A percentile compares a stretch with the other conserved stretches of the same genome.
phyloP scores from a whole-genome alignment of 2,329 filamentous ascomycete genomes.

The Penicillium fuscoglaucum region DNA sequence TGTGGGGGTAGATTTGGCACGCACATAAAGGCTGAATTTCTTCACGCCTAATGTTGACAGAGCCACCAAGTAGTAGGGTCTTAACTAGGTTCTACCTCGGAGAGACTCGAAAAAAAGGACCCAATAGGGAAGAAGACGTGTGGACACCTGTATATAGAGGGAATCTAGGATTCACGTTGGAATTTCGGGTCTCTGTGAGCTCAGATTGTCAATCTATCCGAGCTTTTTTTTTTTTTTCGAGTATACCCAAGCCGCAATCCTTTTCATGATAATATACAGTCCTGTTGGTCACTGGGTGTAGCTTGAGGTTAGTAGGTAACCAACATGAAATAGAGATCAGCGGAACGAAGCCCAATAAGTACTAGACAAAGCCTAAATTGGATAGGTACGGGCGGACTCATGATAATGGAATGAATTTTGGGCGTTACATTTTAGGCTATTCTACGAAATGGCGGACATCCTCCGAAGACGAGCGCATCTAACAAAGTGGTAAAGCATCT shows the following conservation, averaged over 20 bases:
- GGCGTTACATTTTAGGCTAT: conserved; percentile 13
- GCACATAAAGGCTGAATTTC: background rate
- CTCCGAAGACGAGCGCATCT: background rate
- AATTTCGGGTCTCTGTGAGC: background rate
- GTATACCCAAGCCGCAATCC: background rate
- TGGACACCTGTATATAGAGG: background rate
- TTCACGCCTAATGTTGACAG: background rate
- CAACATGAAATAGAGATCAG: background rate
- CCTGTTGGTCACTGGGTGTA: background rate
- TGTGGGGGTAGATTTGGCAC: conserved; percentile 11
- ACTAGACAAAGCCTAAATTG: background rate
- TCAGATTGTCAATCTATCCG: background rate
- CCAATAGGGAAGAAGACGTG: background rate
- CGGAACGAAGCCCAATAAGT: background rate
- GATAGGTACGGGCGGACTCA: background rate
- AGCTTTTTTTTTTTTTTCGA: background rate
- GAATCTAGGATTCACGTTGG: background rate
- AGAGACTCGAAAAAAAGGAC: background rate
- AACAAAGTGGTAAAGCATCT: background rate
- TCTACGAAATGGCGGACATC: background rate
- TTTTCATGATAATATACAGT: background rate
- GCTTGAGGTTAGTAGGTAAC: background rate
- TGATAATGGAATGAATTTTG: background rate
- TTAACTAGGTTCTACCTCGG: background rate
- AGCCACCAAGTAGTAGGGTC: background rate